Conservation (phyloP, 306 rosid genomes). For the Ormosia semicastrata region DNA sequence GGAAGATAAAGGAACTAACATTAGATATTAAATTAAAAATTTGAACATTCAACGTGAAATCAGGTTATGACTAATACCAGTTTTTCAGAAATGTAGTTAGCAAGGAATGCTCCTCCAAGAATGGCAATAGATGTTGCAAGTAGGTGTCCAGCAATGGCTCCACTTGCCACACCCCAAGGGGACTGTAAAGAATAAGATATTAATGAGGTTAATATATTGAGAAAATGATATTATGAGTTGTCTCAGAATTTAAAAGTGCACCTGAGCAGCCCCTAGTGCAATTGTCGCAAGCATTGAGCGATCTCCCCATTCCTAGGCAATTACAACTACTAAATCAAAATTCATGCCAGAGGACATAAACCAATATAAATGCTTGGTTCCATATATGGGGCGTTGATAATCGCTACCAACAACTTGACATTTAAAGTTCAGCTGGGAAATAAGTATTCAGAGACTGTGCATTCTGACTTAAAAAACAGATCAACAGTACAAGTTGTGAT, state of each 20-base stretch:
- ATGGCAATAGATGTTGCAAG: slow-evolving; percentile 80
- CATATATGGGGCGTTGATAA: not conserved
- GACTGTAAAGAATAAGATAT: slow-evolving; percentile 54
- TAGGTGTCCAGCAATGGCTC: slow-evolving; percentile 88
- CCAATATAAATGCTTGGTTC: not conserved
- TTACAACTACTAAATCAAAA: slow-evolving; percentile 14
- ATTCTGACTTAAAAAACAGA: not conserved
- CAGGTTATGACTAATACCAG: slow-evolving; percentile 51
- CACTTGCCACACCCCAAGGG: slow-evolving; percentile 98
- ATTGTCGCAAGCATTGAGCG: slow-evolving; percentile 99
- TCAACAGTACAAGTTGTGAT: not conserved
- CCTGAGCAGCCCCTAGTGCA: slow-evolving; percentile 98
- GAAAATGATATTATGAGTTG: slow-evolving; percentile 1
- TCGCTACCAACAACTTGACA: slow-evolving; percentile 8
- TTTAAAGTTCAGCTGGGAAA: not conserved
- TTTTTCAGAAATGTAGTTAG: slow-evolving; percentile 94
- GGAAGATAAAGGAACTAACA: slow-evolving; percentile 26
- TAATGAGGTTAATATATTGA: not conserved
- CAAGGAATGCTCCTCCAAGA: slow-evolving; percentile 91
- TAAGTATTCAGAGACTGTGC: not conserved
- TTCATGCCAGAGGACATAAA: slow-evolving; percentile 3
- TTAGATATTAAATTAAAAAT: slow-evolving; percentile 3
- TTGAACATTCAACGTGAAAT: not conserved
- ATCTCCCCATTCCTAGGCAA: slow-evolving; percentile 98
- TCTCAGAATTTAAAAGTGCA: slow-evolving; percentile 30